These are phyloP conservation scores for Asclepias syriaca DNA, from an alignment of 257 asterid genomes.

Conservation along the genomic window DNA sequence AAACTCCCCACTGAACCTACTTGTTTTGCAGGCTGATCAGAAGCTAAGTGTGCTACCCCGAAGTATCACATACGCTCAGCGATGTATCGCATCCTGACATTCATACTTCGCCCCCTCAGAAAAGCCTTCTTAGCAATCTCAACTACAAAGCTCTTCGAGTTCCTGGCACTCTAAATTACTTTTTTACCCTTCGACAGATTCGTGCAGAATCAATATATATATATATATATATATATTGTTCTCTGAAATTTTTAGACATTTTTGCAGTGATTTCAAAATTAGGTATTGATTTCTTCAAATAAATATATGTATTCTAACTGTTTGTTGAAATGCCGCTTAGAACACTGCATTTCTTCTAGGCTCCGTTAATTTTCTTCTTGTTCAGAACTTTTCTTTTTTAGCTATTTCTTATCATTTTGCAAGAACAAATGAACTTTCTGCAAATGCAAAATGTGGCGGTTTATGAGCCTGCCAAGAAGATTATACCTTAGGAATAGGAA, in stretches of 20 bases:
- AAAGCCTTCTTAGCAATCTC: too few species aligned
- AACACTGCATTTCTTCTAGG: not conserved
- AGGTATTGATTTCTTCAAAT: not conserved
- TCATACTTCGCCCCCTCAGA: too few species aligned
- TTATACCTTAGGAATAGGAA: slow-evolving; percentile 1
- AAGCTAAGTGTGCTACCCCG: too few species aligned
- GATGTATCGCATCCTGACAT: too few species aligned
- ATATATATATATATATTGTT: too few species aligned
- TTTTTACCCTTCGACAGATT: too few species aligned
- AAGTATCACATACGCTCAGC: too few species aligned
- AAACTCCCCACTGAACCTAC: too few species aligned
- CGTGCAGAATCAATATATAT: too few species aligned
- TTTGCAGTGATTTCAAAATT: not conserved
- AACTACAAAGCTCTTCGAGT: too few species aligned
- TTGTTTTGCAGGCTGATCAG: too few species aligned
- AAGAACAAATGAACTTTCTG: not conserved
- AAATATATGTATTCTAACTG: not conserved
- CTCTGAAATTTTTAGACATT: not conserved
- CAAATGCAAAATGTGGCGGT: not conserved
- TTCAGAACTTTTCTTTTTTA: not conserved
- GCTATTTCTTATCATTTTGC: not conserved
- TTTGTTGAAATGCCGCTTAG: slow-evolving; percentile 9
- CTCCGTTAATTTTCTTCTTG: not conserved
- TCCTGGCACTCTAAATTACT: too few species aligned
- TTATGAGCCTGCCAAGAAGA: slow-evolving; percentile 7